Evolutionary conservation across 2,329 filamentous ascomycete genomes (phyloP).

Genomic region (Apiospora aurea): DNA sequence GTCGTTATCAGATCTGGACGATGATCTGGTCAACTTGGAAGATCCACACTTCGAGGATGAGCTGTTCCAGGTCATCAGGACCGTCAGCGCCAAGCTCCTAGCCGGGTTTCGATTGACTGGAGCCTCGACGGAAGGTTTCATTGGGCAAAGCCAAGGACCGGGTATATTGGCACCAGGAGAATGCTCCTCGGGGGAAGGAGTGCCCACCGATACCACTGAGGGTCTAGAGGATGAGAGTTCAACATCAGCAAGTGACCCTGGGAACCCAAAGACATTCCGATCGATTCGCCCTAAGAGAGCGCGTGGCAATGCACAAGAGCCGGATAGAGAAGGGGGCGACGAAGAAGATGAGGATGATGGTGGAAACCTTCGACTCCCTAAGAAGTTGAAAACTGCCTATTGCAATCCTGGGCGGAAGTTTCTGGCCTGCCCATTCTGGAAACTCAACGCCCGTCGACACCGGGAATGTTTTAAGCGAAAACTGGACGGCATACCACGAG

Average conservation of each 20-base stretch:
- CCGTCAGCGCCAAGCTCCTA: not conserved
- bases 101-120: not conserved
- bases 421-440: conserved; percentile 8
- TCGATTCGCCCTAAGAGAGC: not conserved
- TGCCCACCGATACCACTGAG: no score
- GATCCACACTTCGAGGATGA: not conserved
- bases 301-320: not conserved
- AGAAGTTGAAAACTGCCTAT: not conserved
- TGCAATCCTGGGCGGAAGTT: not conserved
- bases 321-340: not conserved
- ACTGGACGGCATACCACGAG: not conserved
- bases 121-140: not conserved
- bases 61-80: not conserved
- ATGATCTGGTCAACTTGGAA: not conserved
- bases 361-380: not conserved
- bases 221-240: not conserved
- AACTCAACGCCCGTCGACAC: not conserved
- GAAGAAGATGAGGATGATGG: not conserved
- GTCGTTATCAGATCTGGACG: not conserved
- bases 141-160: no score
- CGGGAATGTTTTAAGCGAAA: not conserved
- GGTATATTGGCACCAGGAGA: no score
- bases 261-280: no score
- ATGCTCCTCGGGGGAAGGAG: not conserved
- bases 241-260: not conserved